Evolutionary conservation across 2,329 filamentous ascomycete species (phyloP), one percentile per base, ranked within the genome.

Genomic region (Phialemonium atrogriseum): DNA sequence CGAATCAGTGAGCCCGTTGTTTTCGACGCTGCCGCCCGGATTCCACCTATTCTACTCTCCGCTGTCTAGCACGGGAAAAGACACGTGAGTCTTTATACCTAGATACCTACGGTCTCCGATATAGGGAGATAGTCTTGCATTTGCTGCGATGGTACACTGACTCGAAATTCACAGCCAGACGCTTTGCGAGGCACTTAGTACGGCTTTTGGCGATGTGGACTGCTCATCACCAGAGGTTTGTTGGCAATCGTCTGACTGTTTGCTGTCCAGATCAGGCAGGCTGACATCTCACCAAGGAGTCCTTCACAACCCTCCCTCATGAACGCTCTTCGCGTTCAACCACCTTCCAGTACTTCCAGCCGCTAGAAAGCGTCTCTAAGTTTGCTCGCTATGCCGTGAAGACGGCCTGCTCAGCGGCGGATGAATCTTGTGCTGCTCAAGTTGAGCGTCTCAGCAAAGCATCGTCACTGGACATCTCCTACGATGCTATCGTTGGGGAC

Each of bases 1-100:
- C 51, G 60, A 71, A 23, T 62, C 71, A 2, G 61, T 80, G 26
- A 68, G 78, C 23, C 88, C 88, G 2, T 80, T 91, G 47, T 64
- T 73, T 25, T 86, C 86, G 31, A 73, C 83, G 36, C 56, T 87
- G 10, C 77, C 85, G 2, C 79, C 88, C 1, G 89, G 89, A 3
- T 61, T 96, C 14, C 87, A 95, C 61, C 64, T 87, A 16, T 83
- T 83, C 46, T 87, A 80, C 51, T 83, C 80, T 0, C 81, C 82
- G 1, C 53, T 55, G 5, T 51, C 58, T 19, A 50, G 56, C 16
- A 51, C 45, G 7, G 41, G 40, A 27, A 43, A 41, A 17, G 42
- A 50, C 13, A 46, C 43, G 46, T 52, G 40, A 35, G 48, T 40
- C 14, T 34, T 30, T 29, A 37, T 34, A 21, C 38, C 26, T n/a